Conservation (phyloP, 2,329 filamentous ascomycete genomes). For the Epichloe brachyelytri region DNA sequence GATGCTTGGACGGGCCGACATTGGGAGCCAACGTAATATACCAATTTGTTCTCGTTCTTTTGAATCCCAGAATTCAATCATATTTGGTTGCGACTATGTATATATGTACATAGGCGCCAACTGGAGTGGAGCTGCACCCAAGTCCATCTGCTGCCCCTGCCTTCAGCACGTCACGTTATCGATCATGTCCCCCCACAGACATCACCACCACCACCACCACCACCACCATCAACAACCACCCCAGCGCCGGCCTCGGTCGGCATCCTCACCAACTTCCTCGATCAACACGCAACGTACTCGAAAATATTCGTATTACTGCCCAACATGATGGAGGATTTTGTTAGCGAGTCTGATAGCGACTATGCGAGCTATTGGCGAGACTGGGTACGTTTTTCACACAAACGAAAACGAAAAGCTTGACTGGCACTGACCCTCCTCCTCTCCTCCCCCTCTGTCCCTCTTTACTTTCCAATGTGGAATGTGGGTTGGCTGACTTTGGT, state of each 20-base stretch:
- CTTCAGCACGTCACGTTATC: conserved; percentile 6
- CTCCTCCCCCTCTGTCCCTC: too few species aligned
- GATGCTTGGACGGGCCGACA: too few species aligned
- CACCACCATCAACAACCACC: neutral
- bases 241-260: conserved; percentile 1
- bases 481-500: neutral
- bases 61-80: too few species aligned
- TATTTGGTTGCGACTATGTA: too few species aligned
- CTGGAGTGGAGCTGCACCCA: too few species aligned
- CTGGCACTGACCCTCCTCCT: neutral
- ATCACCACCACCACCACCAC: neutral
- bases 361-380: conserved; percentile 99
- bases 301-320: neutral
- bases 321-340: conserved; percentile 81
- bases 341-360: conserved; percentile 95
- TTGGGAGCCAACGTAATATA: too few species aligned
- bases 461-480: too few species aligned
- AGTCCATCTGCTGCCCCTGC: neutral
- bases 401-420: neutral
- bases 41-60: too few species aligned
- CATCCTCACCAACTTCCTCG: neutral
- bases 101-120: too few species aligned
- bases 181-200: neutral
- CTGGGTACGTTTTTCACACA: conserved; percentile 56
- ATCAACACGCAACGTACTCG: neutral